These are phyloP conservation scores for Stylonectria norvegica DNA, from an alignment of 2,329 filamentous ascomycete genomes.

Conservation along the genomic window DNA sequence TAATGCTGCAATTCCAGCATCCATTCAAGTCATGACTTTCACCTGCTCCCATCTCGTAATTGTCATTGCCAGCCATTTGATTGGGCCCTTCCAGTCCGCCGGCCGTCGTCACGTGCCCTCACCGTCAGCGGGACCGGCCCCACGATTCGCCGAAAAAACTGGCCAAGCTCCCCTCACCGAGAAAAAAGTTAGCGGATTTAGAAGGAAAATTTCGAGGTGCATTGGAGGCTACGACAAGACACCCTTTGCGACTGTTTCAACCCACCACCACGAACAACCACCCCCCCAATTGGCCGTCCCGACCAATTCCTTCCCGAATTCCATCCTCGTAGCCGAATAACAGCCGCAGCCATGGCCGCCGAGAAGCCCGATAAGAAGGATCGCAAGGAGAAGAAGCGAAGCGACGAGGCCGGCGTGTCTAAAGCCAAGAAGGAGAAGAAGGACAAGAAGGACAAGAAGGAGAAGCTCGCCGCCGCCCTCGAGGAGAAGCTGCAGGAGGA, in stretches of 20 bases:
- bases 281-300: constrained; percentile 21
- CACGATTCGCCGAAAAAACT: constrained; percentile 30
- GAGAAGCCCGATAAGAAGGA: constrained; percentile 50
- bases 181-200: constrained; percentile 31
- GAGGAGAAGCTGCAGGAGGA: constrained; percentile 62
- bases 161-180: constrained; percentile 26
- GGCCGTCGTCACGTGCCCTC: constrained; percentile 18
- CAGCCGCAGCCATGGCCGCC: constrained; percentile 41
- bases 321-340: constrained; percentile 1
- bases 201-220: constrained; percentile 32
- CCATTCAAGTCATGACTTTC: not conserved
- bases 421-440: constrained; percentile 60
- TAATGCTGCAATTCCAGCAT: not conserved
- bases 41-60: constrained; percentile 16
- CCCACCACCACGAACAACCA: constrained; percentile 9
- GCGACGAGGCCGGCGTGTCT: constrained; percentile 50
- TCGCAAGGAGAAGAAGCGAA: constrained; percentile 60
- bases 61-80: constrained; percentile 18
- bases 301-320: constrained; percentile 10
- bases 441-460: constrained; percentile 70
- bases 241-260: not conserved
- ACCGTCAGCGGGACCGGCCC: constrained; percentile 27
- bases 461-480: constrained; percentile 64
- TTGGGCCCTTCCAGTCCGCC: constrained; percentile 12
- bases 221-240: constrained; percentile 19